Percentiles rank a stretch among this genome's conserved stretches.
These are phyloP conservation scores for Penicillium daleae DNA, from an alignment of 495 filamentous ascomycete genomes.

Conservation along the genomic window DNA sequence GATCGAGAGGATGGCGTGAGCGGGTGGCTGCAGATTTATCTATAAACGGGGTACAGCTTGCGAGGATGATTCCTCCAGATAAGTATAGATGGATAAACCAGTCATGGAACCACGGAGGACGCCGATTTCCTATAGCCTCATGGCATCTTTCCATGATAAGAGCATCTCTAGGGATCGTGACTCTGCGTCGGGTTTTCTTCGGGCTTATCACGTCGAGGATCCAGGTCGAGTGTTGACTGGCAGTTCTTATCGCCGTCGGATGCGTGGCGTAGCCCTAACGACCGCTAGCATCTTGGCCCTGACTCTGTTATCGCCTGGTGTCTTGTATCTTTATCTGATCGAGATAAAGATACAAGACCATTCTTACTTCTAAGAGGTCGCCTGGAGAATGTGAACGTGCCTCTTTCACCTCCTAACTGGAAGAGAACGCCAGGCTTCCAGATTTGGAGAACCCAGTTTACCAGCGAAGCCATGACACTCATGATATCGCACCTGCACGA, in stretches of 20 bases:
- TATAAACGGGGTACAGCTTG: neutral
- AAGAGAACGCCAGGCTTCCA: neutral
- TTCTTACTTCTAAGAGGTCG: neutral
- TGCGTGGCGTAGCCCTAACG: neutral
- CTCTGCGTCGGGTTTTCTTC: neutral
- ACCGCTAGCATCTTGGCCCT: neutral
- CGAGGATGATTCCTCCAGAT: neutral
- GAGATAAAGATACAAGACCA: neutral
- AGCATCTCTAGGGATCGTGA: neutral
- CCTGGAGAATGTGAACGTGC: neutral
- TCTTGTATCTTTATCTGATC: neutral
- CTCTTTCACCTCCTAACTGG: neutral
- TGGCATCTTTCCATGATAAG: neutral
- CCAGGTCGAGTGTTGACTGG: neutral
- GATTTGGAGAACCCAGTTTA: neutral
- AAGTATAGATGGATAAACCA: neutral
- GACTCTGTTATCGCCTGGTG: neutral
- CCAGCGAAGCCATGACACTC: neutral
- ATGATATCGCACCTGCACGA: constrained; percentile 16
- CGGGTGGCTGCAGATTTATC: neutral
- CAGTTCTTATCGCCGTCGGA: neutral
- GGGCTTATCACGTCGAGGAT: neutral
- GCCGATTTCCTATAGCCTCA: neutral
- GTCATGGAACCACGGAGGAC: neutral
- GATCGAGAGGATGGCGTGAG: neutral